Evolutionary conservation across 1,284 basidiomycete species (phyloP).

Genomic region (Cryptococcus hybrid): DNA sequence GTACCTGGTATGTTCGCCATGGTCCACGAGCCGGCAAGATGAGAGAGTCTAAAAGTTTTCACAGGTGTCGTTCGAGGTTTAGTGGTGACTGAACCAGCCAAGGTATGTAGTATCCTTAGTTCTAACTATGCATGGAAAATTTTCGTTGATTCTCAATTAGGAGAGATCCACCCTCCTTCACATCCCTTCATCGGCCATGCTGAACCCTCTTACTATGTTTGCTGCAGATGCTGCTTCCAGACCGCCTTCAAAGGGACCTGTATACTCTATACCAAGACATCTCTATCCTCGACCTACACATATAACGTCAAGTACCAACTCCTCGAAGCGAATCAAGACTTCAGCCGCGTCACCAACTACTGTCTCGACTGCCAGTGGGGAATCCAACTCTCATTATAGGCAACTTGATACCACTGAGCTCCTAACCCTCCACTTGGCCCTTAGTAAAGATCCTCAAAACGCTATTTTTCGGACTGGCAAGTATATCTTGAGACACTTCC

Average conservation of each 20-base stretch:
- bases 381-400: constrained; percentile 44
- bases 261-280: constrained; percentile 29
- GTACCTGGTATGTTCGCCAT: background rate
- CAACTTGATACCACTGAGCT: constrained; percentile 53
- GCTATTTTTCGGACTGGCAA: constrained; percentile 59
- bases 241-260: background rate
- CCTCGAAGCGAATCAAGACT: constrained; percentile 6
- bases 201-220: constrained; percentile 66
- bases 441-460: constrained; percentile 48
- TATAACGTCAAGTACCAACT: background rate
- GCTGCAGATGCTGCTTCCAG: background rate
- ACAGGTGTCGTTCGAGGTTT: constrained; percentile 69
- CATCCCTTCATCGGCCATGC: constrained; percentile 64
- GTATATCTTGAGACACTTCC: constrained; percentile 75
- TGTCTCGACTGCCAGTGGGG: background rate
- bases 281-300: constrained; percentile 30
- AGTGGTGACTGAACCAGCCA: constrained; percentile 56
- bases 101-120: constrained; percentile 47
- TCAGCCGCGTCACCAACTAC: background rate
- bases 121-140: background rate
- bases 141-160: constrained; percentile 37
- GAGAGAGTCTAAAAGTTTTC: background rate
- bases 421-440: constrained; percentile 62
- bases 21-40: no score
- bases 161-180: constrained; percentile 61